Percentiles rank a stretch among this genome's conserved stretches.
phyloP scores from a whole-genome alignment of 148 eudicot species.

The Heliamphora exappendiculata region DNA sequence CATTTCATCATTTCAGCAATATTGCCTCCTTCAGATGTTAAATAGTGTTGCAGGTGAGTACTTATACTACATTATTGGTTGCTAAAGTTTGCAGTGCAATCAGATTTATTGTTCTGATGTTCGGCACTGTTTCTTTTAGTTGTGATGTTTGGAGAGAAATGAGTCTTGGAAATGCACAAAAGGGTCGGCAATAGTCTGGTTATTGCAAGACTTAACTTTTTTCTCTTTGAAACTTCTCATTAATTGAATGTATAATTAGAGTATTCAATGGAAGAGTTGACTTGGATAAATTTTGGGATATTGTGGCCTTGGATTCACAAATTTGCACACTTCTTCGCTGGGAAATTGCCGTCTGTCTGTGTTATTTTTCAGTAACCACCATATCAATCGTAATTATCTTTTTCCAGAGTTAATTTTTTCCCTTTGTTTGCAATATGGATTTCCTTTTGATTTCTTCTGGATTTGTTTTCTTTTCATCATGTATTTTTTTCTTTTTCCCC shows the following conservation, averaged over 20 bases:
- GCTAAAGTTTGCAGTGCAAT: not conserved
- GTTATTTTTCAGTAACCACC: too few relatives aligned
- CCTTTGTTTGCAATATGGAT: not conserved
- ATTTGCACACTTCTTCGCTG: not conserved
- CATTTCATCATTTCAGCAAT: conserved; percentile 83
- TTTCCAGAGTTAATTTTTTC: not conserved
- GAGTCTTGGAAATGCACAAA: not conserved
- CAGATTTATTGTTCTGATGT: not conserved
- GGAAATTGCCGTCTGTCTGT: too few relatives aligned
- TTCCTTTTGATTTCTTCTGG: not conserved
- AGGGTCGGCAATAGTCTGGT: not conserved
- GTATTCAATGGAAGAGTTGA: conserved; percentile 1
- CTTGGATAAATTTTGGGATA: conserved; percentile 8
- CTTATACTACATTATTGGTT: conserved; percentile 1
- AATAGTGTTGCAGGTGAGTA: conserved; percentile 86
- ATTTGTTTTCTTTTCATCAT: not conserved
- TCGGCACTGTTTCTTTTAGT: not conserved
- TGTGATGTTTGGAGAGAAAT: not conserved
- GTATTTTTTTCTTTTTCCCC: too few relatives aligned
- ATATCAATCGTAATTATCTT: not conserved
- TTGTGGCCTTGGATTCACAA: not conserved
- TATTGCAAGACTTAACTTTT: not conserved
- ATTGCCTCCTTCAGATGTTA: conserved; percentile 94
- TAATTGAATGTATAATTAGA: not conserved
- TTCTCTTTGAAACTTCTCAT: not conserved